phyloP scores from a whole-genome alignment of 2,329 filamentous ascomycete species.

The Fulvia fulva region DNA sequence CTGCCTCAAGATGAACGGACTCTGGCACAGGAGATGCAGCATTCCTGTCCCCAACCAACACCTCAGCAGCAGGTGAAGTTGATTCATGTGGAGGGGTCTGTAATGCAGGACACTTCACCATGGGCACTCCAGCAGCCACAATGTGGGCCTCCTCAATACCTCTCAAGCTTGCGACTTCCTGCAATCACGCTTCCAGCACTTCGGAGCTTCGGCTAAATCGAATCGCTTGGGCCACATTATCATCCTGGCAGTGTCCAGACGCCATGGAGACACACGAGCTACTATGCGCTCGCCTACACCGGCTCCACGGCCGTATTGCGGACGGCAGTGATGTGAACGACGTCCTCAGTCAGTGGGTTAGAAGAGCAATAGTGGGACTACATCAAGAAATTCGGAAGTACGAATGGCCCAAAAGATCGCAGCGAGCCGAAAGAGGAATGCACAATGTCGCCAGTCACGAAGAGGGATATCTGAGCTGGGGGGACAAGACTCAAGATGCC shows the following conservation, averaged over 20 bases:
- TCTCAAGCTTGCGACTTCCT: neutral
- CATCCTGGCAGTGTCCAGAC: neutral
- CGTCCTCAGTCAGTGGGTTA: neutral
- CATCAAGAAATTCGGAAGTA: neutral
- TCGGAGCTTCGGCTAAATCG: neutral
- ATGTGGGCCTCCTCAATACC: neutral
- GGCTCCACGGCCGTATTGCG: neutral
- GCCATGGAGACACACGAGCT: neutral
- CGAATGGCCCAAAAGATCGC: neutral
- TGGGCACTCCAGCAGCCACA: neutral
- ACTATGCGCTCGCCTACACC: neutral
- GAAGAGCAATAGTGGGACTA: neutral
- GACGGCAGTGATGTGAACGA: neutral
- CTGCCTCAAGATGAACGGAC: too few relatives aligned
- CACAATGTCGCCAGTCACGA: neutral
- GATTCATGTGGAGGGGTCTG: neutral
- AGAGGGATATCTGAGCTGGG: neutral
- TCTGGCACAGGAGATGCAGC: too few relatives aligned
- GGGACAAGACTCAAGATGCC: neutral
- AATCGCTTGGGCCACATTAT: too few relatives aligned
- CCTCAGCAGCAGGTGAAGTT: neutral
- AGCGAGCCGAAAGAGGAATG: neutral
- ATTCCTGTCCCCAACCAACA: neutral
- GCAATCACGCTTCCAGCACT: neutral
- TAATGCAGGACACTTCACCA: neutral